These are phyloP conservation scores for Pseudohalonectria lignicola DNA, from an alignment of 2,329 filamentous ascomycete genomes.

Conservation along the genomic window DNA sequence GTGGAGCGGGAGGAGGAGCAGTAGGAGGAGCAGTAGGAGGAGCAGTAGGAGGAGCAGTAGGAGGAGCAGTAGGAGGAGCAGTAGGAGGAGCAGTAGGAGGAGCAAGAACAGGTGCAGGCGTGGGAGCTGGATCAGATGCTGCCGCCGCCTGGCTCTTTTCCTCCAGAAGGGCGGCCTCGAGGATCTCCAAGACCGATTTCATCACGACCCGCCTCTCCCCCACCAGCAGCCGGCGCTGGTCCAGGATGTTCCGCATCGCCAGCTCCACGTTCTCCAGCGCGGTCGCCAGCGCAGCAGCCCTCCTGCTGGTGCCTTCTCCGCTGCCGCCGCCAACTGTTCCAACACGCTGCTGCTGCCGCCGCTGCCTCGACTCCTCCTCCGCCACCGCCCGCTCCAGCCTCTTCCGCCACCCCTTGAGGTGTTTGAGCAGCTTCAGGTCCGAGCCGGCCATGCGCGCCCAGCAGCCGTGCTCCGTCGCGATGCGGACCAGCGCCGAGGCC, in stretches of 20 bases:
- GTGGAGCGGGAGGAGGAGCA: too few relatives aligned
- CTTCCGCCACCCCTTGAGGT: not conserved
- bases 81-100: not conserved
- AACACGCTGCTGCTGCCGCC: not conserved
- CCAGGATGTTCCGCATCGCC: not conserved
- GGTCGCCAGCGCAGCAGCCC: too few relatives aligned
- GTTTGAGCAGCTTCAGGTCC: not conserved
- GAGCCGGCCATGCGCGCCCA: not conserved
- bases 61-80: not conserved
- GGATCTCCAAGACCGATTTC: not conserved
- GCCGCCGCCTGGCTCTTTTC: not conserved
- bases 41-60: not conserved
- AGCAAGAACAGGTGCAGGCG: not conserved
- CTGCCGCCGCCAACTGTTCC: not conserved
- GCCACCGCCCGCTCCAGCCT: not conserved
- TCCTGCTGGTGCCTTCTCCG: not conserved
- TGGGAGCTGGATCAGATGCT: not conserved
- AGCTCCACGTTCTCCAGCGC: not conserved
- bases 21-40: too few relatives aligned
- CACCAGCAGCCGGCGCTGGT: not conserved
- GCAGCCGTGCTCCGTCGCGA: slow-evolving; percentile 7
- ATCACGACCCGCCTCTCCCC: not conserved
- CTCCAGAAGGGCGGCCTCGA: not conserved
- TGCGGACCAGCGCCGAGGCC: slow-evolving; percentile 9
- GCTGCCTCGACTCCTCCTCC: not conserved